These are phyloP conservation scores for Sarocladium strictum DNA, from an alignment of 2,329 filamentous ascomycete species.

Conservation along the genomic window DNA sequence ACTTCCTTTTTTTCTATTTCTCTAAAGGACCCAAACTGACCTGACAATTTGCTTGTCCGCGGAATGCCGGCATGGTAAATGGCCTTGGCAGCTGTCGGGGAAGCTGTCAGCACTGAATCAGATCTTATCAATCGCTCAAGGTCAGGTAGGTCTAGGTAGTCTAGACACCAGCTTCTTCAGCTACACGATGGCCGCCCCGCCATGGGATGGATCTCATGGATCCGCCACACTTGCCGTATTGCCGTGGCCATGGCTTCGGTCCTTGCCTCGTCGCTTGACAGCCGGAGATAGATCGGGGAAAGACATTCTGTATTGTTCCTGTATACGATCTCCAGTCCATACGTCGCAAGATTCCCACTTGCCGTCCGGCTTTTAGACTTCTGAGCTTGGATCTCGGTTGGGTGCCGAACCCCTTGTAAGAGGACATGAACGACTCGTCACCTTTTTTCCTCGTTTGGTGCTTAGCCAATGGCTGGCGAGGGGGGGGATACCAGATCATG, in stretches of 20 bases:
- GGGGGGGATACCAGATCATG: background rate
- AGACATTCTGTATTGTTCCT: too few species aligned
- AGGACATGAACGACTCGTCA: too few species aligned
- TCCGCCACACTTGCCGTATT: background rate
- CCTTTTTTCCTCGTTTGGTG: background rate
- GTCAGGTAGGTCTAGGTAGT: background rate
- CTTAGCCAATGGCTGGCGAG: too few species aligned
- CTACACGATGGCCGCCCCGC: background rate
- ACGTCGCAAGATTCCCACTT: too few species aligned
- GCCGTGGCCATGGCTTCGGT: background rate
- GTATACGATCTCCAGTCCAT: too few species aligned
- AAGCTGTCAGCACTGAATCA: background rate
- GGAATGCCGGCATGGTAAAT: background rate
- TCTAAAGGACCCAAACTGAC: too few species aligned
- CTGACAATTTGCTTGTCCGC: background rate
- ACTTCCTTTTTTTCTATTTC: too few species aligned
- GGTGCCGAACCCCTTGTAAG: background rate
- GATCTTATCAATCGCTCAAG: constrained; percentile 1
- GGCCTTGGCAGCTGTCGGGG: background rate
- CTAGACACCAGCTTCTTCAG: background rate
- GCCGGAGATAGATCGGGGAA: background rate
- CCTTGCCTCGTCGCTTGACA: background rate
- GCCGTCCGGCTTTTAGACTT: too few species aligned
- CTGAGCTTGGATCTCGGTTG: background rate
- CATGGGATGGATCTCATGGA: background rate